Base-by-base conservation (phyloP, 106 monocot genomes). In the Dioscorea zingiberensis region DNA sequence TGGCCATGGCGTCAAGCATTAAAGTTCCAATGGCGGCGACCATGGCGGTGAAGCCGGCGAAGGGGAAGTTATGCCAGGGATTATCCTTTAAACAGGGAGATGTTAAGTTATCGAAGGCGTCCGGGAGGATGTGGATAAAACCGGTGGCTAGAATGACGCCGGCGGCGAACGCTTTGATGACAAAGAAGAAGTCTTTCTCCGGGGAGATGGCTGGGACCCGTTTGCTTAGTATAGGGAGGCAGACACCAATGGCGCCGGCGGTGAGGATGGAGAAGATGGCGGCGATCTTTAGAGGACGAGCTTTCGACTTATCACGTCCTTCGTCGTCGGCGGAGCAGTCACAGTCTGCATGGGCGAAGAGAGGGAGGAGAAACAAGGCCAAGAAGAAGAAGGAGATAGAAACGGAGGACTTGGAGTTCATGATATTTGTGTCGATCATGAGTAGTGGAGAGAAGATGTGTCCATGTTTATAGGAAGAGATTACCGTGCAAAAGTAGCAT, bases 41-140 rank as follows among this genome's bases (percentile, higher is more conserved):
- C 76, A 76, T 69, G 27, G 76, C 54, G 9, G 6, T 54, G 11
- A 76, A 76, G 2, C 76, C 76, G 21, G 69, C 62, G 63, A 76
- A 76, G 12, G 69, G 76, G 63, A 76, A 76, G 5, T 12, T 14
- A 6, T 62, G 63, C 76, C 76, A 76, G 0, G 76, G 76, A 10
- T 55, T 21, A 27, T 62, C 55, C n/a, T 24, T 48, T 3, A 76
- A 19, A 55, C 76, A 76, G 8, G 61, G 63, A 0, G 55, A 56
- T 2, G 69, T 56, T 56, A 27, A 14, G 27, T 60, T 60, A 18
- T 75, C 68, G 49, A 75, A 75, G 53, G 60, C 66, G 17, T 75
- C 75, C 0, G 75, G 75, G 0, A 74, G 45, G 8, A 74, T 60
- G 30, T 74, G 74, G 17, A 74, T 24, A n/a, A 74, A 49, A 11